Conservation (phyloP, 176 grass and related monocot species). For the Rhynchospora breviuscula region DNA sequence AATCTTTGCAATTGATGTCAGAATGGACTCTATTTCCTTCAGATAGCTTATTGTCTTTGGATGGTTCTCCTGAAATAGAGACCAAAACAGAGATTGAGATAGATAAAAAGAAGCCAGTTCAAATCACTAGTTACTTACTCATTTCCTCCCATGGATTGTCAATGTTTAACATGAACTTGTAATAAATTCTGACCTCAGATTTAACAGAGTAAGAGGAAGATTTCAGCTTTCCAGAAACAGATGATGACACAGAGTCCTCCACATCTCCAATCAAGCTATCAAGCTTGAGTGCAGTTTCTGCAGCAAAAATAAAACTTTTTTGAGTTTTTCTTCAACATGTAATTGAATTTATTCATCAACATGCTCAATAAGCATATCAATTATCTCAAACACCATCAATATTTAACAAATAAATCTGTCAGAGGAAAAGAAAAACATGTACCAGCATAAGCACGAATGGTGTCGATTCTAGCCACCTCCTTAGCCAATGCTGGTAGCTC, state of each 20-base stretch:
- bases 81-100: not conserved
- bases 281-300: slow-evolving; percentile 85
- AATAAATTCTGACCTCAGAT: slow-evolving; percentile 48
- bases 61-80: slow-evolving; percentile 42
- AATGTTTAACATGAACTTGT: slow-evolving; percentile 16
- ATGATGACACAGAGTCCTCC: slow-evolving; percentile 75
- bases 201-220: slow-evolving; percentile 33
- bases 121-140: not conserved
- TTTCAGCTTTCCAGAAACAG: slow-evolving; percentile 66
- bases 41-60: slow-evolving; percentile 50
- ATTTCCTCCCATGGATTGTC: not conserved
- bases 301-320: slow-evolving; percentile 25
- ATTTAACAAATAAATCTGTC: no score
- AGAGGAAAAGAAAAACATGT: not conserved
- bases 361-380: not conserved
- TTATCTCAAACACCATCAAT: not conserved
- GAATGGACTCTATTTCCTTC: slow-evolving; percentile 67
- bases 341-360: not conserved
- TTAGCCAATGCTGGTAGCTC: slow-evolving; percentile 66
- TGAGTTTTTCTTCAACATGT: not conserved
- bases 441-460: slow-evolving; percentile 66
- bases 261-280: slow-evolving; percentile 76
- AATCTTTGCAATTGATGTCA: slow-evolving; percentile 44
- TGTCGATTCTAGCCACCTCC: slow-evolving; percentile 78
- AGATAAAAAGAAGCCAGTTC: slow-evolving; percentile 23